Percentiles rank a stretch among this genome's conserved stretches.
phyloP scores from a whole-genome alignment of 2,329 filamentous ascomycete genomes.

The Cladophialophora immunda region DNA sequence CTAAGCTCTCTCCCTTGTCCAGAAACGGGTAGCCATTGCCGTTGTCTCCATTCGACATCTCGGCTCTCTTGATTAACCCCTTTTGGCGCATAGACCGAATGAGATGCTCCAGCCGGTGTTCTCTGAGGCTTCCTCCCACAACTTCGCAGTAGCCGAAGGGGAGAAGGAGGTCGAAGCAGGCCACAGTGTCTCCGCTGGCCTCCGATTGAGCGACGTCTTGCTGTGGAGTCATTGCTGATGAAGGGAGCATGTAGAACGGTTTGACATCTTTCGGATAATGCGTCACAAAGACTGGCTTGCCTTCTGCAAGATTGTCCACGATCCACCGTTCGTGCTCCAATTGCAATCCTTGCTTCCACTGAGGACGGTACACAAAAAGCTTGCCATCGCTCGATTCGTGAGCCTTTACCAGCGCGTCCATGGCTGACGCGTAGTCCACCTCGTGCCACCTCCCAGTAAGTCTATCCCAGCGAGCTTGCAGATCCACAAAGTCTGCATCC shows the following conservation, averaged over 20 bases:
- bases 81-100: conserved; percentile 74
- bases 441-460: conserved; percentile 76
- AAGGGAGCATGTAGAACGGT: conserved; percentile 86
- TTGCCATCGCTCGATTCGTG: conserved; percentile 56
- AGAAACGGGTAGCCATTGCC: conserved; percentile 47
- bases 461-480: conserved; percentile 72
- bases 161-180: conserved; percentile 84
- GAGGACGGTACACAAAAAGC: conserved; percentile 72
- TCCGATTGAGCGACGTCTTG: conserved; percentile 4
- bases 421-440: conserved; percentile 82
- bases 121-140: conserved; percentile 87
- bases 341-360: conserved; percentile 78
- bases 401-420: conserved; percentile 71
- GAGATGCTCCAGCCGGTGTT: conserved; percentile 75
- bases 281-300: conserved; percentile 84
- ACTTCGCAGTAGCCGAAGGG: conserved; percentile 87
- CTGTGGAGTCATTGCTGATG: conserved; percentile 39
- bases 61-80: conserved; percentile 61
- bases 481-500: conserved; percentile 29
- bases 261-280: conserved; percentile 90
- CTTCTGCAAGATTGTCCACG: conserved; percentile 70
- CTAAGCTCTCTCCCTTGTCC: conserved; percentile 50
- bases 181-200: conserved; percentile 66
- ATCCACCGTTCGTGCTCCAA: conserved; percentile 94
- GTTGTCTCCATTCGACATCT: conserved; percentile 7